Evolutionary conservation across 371 early-diverging fungal species (phyloP).

Genomic region (Lichtheimia corymbifera): DNA sequence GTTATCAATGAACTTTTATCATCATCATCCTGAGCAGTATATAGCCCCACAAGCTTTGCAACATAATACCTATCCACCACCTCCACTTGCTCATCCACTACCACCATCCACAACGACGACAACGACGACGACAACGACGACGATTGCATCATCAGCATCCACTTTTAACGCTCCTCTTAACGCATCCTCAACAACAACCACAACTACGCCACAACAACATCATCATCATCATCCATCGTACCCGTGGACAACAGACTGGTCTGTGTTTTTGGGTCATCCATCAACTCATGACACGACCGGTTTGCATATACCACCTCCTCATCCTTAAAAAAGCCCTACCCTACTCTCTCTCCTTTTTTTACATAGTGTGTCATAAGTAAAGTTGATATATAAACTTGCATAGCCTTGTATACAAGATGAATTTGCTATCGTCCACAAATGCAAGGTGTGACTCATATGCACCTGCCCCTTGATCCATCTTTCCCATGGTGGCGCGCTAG

Average conservation of each 20-base stretch:
- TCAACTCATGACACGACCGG: slow-evolving; percentile 3
- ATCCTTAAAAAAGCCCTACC: not conserved
- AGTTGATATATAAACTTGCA: no score
- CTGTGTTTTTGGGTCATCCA: slow-evolving; percentile 3
- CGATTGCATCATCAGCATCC: not conserved
- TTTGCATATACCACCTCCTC: slow-evolving; percentile 8
- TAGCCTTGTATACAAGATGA: no score
- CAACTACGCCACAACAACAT: not conserved
- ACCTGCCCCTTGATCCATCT: no score
- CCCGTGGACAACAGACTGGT: slow-evolving; percentile 8
- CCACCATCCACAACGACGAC: not conserved
- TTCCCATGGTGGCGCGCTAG: no score
- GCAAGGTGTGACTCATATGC: no score
- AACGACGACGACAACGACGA: not conserved
- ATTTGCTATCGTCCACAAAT: no score
- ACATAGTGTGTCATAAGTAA: no score
- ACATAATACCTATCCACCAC: not conserved
- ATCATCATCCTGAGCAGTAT: slow-evolving; percentile 9
- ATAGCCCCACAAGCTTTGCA: not conserved
- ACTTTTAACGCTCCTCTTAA: not conserved
- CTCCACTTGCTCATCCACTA: not conserved
- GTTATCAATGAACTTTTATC: slow-evolving; percentile 11
- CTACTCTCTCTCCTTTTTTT: no score
- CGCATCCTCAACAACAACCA: not conserved
- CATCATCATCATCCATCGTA: not conserved